Percentiles rank a stretch among this genome's conserved stretches.
Conservation (phyloP, 2,329 filamentous ascomycete species). For the Talaromyces atroroseus region DNA sequence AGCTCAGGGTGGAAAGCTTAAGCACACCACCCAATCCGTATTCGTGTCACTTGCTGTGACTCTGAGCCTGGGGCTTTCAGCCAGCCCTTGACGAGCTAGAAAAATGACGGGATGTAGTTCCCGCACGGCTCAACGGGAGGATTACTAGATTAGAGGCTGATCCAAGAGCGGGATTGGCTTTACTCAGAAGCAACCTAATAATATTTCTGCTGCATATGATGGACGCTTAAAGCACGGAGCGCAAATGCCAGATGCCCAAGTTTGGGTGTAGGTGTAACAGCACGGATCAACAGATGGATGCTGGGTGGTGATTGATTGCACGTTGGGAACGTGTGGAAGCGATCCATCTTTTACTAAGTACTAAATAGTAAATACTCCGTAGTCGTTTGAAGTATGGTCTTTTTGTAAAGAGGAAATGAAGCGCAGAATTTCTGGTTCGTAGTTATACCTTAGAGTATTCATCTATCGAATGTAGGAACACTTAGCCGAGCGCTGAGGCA, state of each 20-base stretch:
- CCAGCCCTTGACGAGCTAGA: neutral
- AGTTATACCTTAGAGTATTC: too few relatives aligned
- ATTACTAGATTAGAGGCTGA: neutral
- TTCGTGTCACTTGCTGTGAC: neutral
- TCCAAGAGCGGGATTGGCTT: neutral
- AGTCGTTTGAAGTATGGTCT: neutral
- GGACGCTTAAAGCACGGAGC: too few relatives aligned
- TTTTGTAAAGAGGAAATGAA: too few relatives aligned
- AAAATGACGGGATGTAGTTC: neutral
- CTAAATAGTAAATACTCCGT: conserved; percentile 1
- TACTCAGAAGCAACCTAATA: neutral
- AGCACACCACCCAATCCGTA: neutral
- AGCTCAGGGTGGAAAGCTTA: neutral
- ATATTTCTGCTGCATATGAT: neutral
- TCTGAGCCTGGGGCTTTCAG: conserved; percentile 1
- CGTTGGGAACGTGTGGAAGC: neutral
- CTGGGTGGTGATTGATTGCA: neutral
- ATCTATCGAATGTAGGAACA: too few relatives aligned
- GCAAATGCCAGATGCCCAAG: too few relatives aligned
- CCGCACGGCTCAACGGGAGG: conserved; percentile 1
- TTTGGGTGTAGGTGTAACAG: neutral
- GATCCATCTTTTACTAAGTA: neutral
- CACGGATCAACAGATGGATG: neutral
- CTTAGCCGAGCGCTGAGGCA: too few relatives aligned
- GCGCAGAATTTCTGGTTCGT: too few relatives aligned